phyloP scores from a whole-genome alignment of 257 asterid species.

The Ocimum tenuiflorum region DNA sequence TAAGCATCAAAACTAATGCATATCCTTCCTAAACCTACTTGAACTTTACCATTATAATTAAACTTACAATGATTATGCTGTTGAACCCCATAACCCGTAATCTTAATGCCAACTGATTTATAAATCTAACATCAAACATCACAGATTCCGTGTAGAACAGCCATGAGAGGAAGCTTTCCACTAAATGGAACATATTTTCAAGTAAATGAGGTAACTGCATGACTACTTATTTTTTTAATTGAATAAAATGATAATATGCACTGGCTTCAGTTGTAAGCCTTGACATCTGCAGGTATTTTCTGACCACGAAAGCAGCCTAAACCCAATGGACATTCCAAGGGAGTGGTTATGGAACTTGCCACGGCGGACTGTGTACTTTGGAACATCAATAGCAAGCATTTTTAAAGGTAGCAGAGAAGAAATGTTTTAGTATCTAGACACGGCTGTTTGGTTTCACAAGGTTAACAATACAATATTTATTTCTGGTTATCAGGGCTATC shows the following conservation, averaged over 20 bases:
- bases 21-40: neutral
- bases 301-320: conserved; percentile 80
- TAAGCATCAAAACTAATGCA: neutral
- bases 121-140: conserved; percentile 25
- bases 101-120: neutral
- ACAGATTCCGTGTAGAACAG: conserved; percentile 98
- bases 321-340: conserved; percentile 81
- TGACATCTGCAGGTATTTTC: conserved; percentile 69
- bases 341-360: conserved; percentile 86
- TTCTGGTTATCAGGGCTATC: conserved; percentile 53
- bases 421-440: neutral
- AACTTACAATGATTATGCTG: no score
- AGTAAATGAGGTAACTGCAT: conserved; percentile 77
- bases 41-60: neutral
- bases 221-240: conserved; percentile 15
- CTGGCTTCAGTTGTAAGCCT: conserved; percentile 10
- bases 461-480: conserved; percentile 15
- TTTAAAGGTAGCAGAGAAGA: conserved; percentile 60
- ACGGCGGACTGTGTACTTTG: conserved; percentile 83
- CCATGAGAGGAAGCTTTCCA: conserved; percentile 99
- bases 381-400: conserved; percentile 86
- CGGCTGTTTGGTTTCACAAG: conserved; percentile 1
- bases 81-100: no score
- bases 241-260: conserved; percentile 11
- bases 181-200: conserved; percentile 95